Evolutionary conservation across 176 grass and related monocot species (phyloP), one percentile per base, ranked within the genome.

Genomic region (Triticum timopheevii): DNA sequence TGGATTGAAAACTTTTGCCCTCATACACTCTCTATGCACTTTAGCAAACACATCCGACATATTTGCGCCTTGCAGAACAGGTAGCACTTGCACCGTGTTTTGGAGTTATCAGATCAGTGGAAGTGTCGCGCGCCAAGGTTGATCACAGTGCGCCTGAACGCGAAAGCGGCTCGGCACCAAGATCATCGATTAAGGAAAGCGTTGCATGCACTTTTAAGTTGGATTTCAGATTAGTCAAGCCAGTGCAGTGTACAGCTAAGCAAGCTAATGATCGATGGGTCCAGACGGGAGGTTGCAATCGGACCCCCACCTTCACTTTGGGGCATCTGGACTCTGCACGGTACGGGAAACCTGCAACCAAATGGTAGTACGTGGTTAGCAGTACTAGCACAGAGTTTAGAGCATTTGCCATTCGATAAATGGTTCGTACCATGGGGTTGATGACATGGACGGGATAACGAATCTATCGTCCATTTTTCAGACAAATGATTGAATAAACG

Each of bases 251-350:
- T 30, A 30, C 28, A 44, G 23, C 38, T 47, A 24, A 44, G 12
- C 27, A 30, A 44, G 17, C 36, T 33, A 13, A 34, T 27, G 17
- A 73, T 80, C 20, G 38, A 62, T 61, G 24, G 28, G 2, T 30
- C 28, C 31, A 35, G 67, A n/a, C 74, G 22, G 28, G 45, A 81
- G 22, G 68, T 74, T 64, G 69, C 85, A 20, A 22, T 87, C 78
- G 40, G 49, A 74, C 39, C 44, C 42, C 44, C 44, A 13, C 28
- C 28, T 30, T 30, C 45, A 65, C 11, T 47, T 31, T 66, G 79
- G 61, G n/a, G 42, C 40, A 34, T 30, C 28, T 30, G 28, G 28
- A 30, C 28, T 30, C 28, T 30, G 28, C 28, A 30, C 28, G 28
- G 11, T 13, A 47, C 44, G 44, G 12, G 3, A 77, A 33, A 7